Percentiles rank a stretch among this genome's conserved stretches.
Evolutionary conservation across 2,329 filamentous ascomycete species (phyloP).

Genomic region (Fusarium ramigenum): DNA sequence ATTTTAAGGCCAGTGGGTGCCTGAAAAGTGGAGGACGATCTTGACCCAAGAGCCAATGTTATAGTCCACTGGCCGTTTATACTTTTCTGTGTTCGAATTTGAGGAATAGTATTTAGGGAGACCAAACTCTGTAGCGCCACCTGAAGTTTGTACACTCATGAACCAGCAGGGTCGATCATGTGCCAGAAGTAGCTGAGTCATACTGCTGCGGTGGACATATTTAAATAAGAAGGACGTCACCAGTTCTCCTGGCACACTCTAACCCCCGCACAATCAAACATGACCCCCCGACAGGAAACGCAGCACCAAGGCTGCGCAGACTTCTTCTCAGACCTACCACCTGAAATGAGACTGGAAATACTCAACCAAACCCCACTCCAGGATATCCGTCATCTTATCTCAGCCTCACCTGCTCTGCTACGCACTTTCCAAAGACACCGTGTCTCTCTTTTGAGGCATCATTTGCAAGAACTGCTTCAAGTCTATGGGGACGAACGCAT

Average conservation of each 20-base stretch:
- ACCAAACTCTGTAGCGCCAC: background rate
- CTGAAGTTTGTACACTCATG: too few relatives aligned
- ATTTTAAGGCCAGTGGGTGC: background rate
- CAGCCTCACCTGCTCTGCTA: background rate
- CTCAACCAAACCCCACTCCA: background rate
- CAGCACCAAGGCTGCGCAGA: background rate
- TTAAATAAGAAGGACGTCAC: background rate
- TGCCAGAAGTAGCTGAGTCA: background rate
- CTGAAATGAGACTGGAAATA: background rate
- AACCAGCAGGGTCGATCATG: background rate
- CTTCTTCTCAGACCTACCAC: background rate
- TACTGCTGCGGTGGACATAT: background rate
- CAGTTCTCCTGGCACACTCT: background rate
- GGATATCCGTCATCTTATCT: background rate
- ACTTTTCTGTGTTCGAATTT: background rate
- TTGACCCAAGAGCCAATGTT: background rate
- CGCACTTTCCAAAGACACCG: background rate
- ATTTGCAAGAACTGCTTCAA: background rate
- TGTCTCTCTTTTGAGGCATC: background rate
- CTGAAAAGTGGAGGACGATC: rapidly evolving
- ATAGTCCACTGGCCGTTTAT: background rate
- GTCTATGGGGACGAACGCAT: background rate
- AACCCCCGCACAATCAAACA: background rate
- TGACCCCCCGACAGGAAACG: background rate
- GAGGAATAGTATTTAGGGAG: background rate